Percentiles rank a stretch among this genome's conserved stretches.
Conservation (phyloP, 176 grass and related monocot species). For the Hyparrhenia diplandra region DNA sequence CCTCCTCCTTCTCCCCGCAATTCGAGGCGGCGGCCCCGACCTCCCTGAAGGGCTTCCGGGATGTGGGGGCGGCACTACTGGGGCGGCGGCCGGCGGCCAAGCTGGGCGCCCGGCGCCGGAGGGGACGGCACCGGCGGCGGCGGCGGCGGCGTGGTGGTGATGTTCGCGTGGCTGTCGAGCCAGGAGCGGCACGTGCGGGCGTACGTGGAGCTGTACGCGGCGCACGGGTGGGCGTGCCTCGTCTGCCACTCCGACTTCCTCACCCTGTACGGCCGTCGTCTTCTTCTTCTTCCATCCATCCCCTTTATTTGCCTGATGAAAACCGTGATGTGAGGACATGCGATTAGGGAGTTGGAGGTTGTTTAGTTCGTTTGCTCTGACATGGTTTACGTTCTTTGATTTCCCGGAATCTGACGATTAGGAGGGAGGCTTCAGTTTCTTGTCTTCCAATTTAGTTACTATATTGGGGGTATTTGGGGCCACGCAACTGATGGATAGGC, state of each 20-base stretch:
- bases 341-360: neutral
- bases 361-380: neutral
- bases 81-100: slow-evolving; percentile 39
- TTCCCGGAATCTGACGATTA: neutral
- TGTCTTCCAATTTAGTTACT: neutral
- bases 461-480: neutral
- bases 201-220: slow-evolving; percentile 67
- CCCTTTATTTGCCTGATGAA: neutral
- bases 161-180: slow-evolving; percentile 95
- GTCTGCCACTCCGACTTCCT: slow-evolving; percentile 87
- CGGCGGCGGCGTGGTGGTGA: slow-evolving; percentile 62
- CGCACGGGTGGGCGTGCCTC: slow-evolving; percentile 72
- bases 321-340: neutral
- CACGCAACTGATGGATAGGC: neutral
- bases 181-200: slow-evolving; percentile 73
- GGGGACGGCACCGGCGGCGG: slow-evolving; percentile 6
- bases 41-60: neutral
- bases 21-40: neutral
- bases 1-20: neutral
- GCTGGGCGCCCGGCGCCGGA: neutral
- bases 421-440: neutral
- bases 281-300: neutral
- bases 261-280: slow-evolving; percentile 44
- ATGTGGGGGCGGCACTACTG: slow-evolving; percentile 96
- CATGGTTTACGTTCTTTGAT: neutral